Evolutionary conservation across 345 rosid species (phyloP), one percentile per base, ranked within the genome.

Genomic region (Hirschfeldia incana): DNA sequence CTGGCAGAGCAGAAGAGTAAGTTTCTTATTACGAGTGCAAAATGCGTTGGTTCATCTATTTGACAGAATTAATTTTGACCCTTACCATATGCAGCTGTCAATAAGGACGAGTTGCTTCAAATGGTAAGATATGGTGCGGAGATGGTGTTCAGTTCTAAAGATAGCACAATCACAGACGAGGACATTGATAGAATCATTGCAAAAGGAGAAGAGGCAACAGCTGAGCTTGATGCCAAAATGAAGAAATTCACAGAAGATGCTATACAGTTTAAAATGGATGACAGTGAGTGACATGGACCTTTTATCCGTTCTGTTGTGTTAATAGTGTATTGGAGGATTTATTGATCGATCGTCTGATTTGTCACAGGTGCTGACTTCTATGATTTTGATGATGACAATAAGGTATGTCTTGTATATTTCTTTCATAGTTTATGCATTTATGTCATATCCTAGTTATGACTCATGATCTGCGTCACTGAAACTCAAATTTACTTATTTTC

Each of bases 51-150:
- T 73, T 67, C 65, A 51, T 68, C 61, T 66, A n/a, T 17, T 49
- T 46, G 39, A 9, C 70, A 5, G n/a, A 61, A 12, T 30, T 51
- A 30, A 28, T 6, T 4, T 8, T 21, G 10, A 29, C 75, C 61
- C 34, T 65, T 72, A 26, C 68, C 34, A 33, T 53, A 21, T 82
- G 71, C 90, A 92, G 98, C 99, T 86, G 97, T 95, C 63, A 95
- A 95, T 81, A 93, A 93, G 85, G 98, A 95, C 89, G 99, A 95
- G 84, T 88, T 93, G 82, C 99, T 95, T 86, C 99, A 95, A 82
- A 95, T 95, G 98, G 99, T 95, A 75, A 88, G 98, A 79, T 95
- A 89, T 85, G 99, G 98, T 72, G 99, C 99, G 78, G 99, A 95
- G 84, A 95, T 93, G 99, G 98, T 95, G 80, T 95, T 95, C 88